Evolutionary conservation across 805 yeast species (phyloP).

Genomic region (Komagataella pseudopastoris): DNA sequence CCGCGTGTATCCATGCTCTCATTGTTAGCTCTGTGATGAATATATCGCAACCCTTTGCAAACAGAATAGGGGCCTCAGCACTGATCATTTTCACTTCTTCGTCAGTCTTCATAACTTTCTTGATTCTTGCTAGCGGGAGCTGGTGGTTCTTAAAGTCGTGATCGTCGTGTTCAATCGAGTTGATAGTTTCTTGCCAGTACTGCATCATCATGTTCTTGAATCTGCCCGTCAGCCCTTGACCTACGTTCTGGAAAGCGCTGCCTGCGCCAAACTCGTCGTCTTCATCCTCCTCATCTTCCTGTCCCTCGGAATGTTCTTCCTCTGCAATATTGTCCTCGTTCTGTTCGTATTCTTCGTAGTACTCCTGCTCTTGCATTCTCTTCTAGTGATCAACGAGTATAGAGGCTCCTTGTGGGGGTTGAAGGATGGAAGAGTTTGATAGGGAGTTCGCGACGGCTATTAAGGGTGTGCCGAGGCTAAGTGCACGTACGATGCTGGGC

Average conservation of each 20-base stretch:
- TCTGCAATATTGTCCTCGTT: constrained; percentile 4
- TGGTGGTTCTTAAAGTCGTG: constrained; percentile 93
- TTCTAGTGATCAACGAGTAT: constrained; percentile 6
- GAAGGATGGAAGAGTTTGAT: not conserved
- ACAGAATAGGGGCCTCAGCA: constrained; percentile 95
- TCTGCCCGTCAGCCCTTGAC: constrained; percentile 77
- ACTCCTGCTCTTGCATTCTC: constrained; percentile 9
- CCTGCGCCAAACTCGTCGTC: constrained; percentile 22
- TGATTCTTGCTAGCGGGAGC: constrained; percentile 88
- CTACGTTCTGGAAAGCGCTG: constrained; percentile 55
- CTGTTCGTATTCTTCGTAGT: constrained; percentile 6
- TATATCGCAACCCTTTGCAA: constrained; percentile 96
- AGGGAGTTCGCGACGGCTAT: not conserved
- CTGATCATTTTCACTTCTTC: constrained; percentile 95
- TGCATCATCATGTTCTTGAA: constrained; percentile 85
- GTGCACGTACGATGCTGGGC: not conserved
- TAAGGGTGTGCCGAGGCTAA: not conserved
- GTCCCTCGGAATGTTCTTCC: constrained; percentile 13
- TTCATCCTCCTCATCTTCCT: constrained; percentile 15
- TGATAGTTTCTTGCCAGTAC: constrained; percentile 95
- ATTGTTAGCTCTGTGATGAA: constrained; percentile 94
- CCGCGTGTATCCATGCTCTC: constrained; percentile 99
- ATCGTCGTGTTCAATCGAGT: constrained; percentile 74
- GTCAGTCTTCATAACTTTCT: constrained; percentile 96
- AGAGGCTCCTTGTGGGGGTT: not conserved